Base-by-base conservation (phyloP, 371 early-diverging fungal species). In the Saksenaea oblongispora region DNA sequence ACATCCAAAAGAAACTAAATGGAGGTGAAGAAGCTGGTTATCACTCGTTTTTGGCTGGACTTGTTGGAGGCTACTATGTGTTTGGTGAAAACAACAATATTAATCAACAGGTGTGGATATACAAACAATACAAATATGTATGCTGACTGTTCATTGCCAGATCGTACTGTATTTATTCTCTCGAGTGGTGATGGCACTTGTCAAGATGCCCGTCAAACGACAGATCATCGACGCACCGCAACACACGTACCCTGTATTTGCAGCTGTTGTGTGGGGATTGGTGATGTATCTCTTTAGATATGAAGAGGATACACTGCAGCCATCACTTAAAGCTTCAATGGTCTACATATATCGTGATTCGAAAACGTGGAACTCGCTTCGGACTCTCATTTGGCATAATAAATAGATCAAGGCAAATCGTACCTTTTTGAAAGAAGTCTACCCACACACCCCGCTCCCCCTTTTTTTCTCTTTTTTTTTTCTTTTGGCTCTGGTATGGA, bases 91-190 rank as follows among this genome's bases (percentile, higher is more conserved):
- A 97, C 70, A 97, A 92, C 70, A 88, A 85, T 72, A 89, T 97
- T 74, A 98, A 98, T 78, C 91, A 96, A 70, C 98, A 95, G 90
- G 95, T 94, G 11, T n/a, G 39, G n/a, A 13, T 9, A 61, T 36
- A 47, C 36, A 37, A 34, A 11, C 11, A 34, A 9, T 3, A 2
- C 28, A 56, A 15, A 34, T 34, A 42, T 26, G 15, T 18, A 13
- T 47, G 31, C 10, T 54, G 55, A 27, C 44, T 56, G 17, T 54
- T 47, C 22, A 28, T 47, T 54, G 51, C 2, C 74, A 98, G 95
- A 97, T 98, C 64, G 91, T 94, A 4, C 79, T 97, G 58, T 98
- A 98, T 73, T 76, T 97, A 35, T 95, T 98, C 72, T 94, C 97
- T 17, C 87, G 98, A 31, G 90, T 96, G 42, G 78, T 89, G 67